Evolutionary conservation across 768 basidiomycete species (phyloP).

Genomic region (Podaxis pistillaris): DNA sequence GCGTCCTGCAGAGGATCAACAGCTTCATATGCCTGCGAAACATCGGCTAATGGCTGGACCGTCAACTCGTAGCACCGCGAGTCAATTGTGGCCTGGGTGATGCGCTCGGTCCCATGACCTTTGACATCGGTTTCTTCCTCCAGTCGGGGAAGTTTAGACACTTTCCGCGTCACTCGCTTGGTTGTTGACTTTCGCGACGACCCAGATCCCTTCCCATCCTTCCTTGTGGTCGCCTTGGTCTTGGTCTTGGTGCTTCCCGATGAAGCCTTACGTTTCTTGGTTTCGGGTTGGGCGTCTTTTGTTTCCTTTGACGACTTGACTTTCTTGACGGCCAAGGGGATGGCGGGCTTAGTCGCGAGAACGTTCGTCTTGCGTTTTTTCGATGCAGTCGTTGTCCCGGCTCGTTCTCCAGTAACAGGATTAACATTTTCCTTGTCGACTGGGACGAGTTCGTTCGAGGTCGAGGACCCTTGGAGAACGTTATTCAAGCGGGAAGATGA

Average conservation of each 20-base stretch:
- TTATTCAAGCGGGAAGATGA: conserved; percentile 29
- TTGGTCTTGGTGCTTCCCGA: conserved; percentile 28
- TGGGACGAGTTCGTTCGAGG: conserved; percentile 33
- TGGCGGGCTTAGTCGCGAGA: conserved; percentile 51
- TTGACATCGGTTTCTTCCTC: conserved; percentile 41
- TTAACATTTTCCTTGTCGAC: conserved; percentile 79
- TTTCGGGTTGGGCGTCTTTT: conserved; percentile 35
- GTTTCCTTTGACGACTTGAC: conserved; percentile 41
- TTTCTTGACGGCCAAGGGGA: conserved; percentile 37
- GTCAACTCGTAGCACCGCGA: conserved; percentile 81
- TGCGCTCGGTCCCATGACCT: conserved; percentile 27
- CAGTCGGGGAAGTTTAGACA: conserved; percentile 35
- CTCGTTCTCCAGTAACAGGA: conserved; percentile 67
- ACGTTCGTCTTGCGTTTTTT: conserved; percentile 69
- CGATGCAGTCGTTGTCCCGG: conserved; percentile 35
- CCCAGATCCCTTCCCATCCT: conserved; percentile 30
- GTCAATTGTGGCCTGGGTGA: conserved; percentile 57
- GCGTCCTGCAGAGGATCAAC: conserved; percentile 13
- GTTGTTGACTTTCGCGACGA: conserved; percentile 35
- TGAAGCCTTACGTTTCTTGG: conserved; percentile 64
- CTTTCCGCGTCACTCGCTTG: conserved; percentile 25
- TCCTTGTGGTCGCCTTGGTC: conserved; percentile 22
- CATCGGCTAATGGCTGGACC: conserved; percentile 75
- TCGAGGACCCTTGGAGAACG: conserved; percentile 26
- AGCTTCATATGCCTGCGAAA: conserved; percentile 64